Percentiles rank a stretch among this genome's conserved stretches.
Conservation (phyloP, 345 rosid genomes). For the Garcia nutans region DNA sequence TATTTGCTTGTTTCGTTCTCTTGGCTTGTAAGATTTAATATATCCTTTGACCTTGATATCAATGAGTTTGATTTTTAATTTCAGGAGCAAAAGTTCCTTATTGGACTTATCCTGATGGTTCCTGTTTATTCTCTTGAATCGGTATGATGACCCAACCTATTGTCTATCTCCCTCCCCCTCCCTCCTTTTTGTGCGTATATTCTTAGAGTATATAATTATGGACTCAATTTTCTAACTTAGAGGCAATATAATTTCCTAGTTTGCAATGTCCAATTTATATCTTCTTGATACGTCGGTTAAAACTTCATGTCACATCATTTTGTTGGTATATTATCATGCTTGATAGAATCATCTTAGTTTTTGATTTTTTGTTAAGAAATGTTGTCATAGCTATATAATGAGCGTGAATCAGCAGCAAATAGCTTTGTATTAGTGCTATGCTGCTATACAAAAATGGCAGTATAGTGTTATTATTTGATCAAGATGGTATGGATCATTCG, state of each 20-base stretch:
- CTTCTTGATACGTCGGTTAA: not conserved
- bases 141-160: conserved; percentile 42
- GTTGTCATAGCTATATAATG: not conserved
- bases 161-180: not conserved
- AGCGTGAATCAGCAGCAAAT: not conserved
- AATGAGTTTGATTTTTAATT: conserved; percentile 20
- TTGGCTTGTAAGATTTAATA: not conserved
- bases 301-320: not conserved
- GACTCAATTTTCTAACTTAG: too few species aligned
- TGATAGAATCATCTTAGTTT: not conserved
- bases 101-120: conserved; percentile 96
- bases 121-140: conserved; percentile 95
- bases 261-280: not conserved
- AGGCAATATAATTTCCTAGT: not conserved
- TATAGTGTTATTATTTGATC: not conserved
- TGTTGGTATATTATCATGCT: not conserved
- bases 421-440: not conserved
- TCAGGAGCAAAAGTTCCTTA: conserved; percentile 97
- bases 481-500: not conserved
- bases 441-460: not conserved
- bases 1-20: not conserved
- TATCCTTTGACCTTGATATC: conserved; percentile 4
- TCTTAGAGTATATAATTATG: too few species aligned
- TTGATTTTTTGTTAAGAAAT: not conserved
- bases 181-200: conserved; percentile 3